Evolutionary conservation across 148 eudicot species (phyloP).

Genomic region (Rhododendron henanense): DNA sequence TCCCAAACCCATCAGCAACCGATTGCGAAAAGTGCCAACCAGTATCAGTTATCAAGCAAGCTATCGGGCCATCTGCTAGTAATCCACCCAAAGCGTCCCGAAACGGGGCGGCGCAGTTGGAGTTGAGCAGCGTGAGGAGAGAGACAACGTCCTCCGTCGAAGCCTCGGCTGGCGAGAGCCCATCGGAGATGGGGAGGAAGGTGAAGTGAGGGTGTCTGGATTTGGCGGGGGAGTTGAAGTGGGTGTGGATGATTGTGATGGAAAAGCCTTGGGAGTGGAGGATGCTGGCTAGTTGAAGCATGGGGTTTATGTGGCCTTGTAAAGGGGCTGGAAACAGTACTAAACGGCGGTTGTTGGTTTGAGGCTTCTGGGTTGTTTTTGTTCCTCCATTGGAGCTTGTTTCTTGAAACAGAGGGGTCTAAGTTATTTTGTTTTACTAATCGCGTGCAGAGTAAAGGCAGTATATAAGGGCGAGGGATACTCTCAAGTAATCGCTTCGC

Average conservation of each 20-base stretch:
- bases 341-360: no score
- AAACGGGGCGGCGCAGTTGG: constrained; percentile 27
- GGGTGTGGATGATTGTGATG: constrained; percentile 10
- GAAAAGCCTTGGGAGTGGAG: constrained; percentile 23
- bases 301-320: constrained; percentile 30
- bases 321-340: no score
- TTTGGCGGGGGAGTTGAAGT: constrained; percentile 19
- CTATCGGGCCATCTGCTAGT: constrained; percentile 16
- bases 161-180: constrained; percentile 20
- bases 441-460: no score
- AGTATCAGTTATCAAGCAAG: constrained; percentile 57
- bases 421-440: constrained; percentile 18
- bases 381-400: no score
- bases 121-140: constrained; percentile 26
- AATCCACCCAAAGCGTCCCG: constrained; percentile 26
- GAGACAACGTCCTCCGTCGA: constrained; percentile 13
- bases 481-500: no score
- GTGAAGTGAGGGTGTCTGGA: constrained; percentile 24
- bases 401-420: no score
- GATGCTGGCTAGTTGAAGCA: constrained; percentile 26
- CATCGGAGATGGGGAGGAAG: constrained; percentile 34
- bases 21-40: constrained; percentile 23
- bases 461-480: no score
- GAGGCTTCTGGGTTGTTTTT: no score
- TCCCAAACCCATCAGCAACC: constrained; percentile 40